A percentile compares a stretch with the other conserved stretches of the same genome.
Conservation (phyloP, 495 filamentous ascomycete species). For the Annulohypoxylon stygium region DNA sequence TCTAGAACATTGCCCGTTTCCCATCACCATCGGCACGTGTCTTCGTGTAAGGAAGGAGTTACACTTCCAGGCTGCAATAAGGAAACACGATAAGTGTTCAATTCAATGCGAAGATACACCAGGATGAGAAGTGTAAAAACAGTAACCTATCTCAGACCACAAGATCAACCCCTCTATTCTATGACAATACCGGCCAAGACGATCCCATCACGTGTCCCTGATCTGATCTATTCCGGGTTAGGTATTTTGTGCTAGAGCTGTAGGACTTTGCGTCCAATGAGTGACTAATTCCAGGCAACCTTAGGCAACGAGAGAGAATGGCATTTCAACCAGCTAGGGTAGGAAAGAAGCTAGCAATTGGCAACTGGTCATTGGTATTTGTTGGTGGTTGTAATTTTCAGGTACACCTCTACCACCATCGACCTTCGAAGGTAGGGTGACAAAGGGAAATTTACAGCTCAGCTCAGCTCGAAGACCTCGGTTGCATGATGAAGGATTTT, state of each 20-base stretch:
- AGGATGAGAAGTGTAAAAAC: conserved; percentile 38
- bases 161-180: conserved; percentile 26
- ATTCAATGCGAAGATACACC: neutral
- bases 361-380: neutral
- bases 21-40: conserved; percentile 20
- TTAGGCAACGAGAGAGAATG: conserved; percentile 27
- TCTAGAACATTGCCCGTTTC: conserved; percentile 32
- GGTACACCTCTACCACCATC: neutral
- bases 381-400: neutral
- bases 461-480: conserved; percentile 41
- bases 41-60: conserved; percentile 19
- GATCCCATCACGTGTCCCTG: conserved; percentile 28
- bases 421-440: conserved; percentile 8
- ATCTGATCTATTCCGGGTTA: neutral
- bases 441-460: conserved; percentile 51
- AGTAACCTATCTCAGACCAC: conserved; percentile 8
- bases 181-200: conserved; percentile 19
- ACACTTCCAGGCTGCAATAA: neutral
- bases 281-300: conserved; percentile 2
- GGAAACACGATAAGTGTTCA: conserved; percentile 23
- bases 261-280: neutral
- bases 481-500: conserved; percentile 46
- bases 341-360: conserved; percentile 4
- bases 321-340: conserved; percentile 4
- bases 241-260: neutral